Evolutionary conservation across 768 basidiomycete genomes (phyloP), one percentile per base, ranked within the genome.

Genomic region (Calocybe gangraenosa): DNA sequence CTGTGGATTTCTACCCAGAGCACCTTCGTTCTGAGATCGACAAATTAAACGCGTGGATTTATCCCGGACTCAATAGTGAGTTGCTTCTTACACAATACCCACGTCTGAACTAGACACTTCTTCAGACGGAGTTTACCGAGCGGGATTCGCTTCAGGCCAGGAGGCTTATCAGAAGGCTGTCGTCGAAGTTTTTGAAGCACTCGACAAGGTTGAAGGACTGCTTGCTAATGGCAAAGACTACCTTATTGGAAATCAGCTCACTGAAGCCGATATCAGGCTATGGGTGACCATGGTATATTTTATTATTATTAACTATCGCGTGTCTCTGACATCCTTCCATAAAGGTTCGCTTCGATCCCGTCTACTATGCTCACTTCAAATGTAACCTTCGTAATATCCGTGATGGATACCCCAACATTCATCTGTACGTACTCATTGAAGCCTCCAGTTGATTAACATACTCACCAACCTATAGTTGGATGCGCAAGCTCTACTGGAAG

Each of bases 351-450:
- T 94, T 93, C 65, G 92, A 95, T 56, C 82, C 84, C 1, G 94
- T 87, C 13, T 97, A 98, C 64, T 76, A 86, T 37, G 81, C 84
- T 0, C 90, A 92, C 61, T 98, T 98, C 78, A 97, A 97, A 56
- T 94, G 92, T 69, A 93, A 95, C 71, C 61, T 91, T 52, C 81
- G 84, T 22, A 82, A 78, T 34, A 88, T 96, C 59, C 89, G 94
- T 18, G 70, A 82, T 57, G 87, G 87, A 5, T 98, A 93, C 64
- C 52, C 52, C 22, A 42, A 42, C 17, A 53, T 53, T 8, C 46
- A 31, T 17, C 25, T 32, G 47, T 42, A 14, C 22, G 38, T 17
- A 5, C 25, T 40, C 18, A 28, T 31, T 20, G 17, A n/a, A 7
- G 14, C 17, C n/a, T 42, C 19, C 10, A 18, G 40, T 38, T 19